Evolutionary conservation across 2,329 filamentous ascomycete species (phyloP), one percentile per base, ranked within the genome.

Genomic region (Colletotrichum tamarilloi): DNA sequence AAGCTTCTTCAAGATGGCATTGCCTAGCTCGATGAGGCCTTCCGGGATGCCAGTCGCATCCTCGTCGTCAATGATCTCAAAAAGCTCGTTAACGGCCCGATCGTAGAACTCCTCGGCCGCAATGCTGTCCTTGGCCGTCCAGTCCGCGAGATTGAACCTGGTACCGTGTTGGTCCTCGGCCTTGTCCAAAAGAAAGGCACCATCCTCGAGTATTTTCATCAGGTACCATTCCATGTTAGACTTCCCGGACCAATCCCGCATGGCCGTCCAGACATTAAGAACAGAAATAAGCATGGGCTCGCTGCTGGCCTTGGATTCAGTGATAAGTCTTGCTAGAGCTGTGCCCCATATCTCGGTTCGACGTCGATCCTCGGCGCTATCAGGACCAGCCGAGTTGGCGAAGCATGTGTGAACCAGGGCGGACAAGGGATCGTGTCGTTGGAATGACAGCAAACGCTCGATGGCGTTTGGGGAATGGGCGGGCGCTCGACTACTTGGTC

Each of bases 121-220:
- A 77, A 94, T 92, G 74, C 94, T 94, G 79, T 97, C 93, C 81
- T 96, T 93, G 71, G 92, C 90, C 75, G 92, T 92, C 85, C 94
- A 93, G 75, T 92, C 88, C 68, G 92, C 92, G 53, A 94, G 86
- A 82, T 95, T 92, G 82, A 92, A 89, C 75, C 92, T 87, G 73
- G 92, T 91, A 46, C 92, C 90, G 75, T 93, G 89, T 77, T 94
- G 93, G 79, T 95, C 93, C 81, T 95, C 94, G 78, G 94, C 92
- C 79, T 93, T 92, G 79, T 98, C 95, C 77, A 98, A 87, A 70
- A 98, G 87, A 80, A 98, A 98, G 52, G 95, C 93, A 76, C 97
- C 97, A 78, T 97, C 94, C 83, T 98, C 94, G 38, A 99, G 89
- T 73, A 97, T 94, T 80, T 97, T 94, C 94, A 98, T 97, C 14